A percentile compares a stretch with the other conserved stretches of the same genome.
phyloP scores from a whole-genome alignment of 2,329 filamentous ascomycete genomes.

The Sphaerulina populicola region DNA sequence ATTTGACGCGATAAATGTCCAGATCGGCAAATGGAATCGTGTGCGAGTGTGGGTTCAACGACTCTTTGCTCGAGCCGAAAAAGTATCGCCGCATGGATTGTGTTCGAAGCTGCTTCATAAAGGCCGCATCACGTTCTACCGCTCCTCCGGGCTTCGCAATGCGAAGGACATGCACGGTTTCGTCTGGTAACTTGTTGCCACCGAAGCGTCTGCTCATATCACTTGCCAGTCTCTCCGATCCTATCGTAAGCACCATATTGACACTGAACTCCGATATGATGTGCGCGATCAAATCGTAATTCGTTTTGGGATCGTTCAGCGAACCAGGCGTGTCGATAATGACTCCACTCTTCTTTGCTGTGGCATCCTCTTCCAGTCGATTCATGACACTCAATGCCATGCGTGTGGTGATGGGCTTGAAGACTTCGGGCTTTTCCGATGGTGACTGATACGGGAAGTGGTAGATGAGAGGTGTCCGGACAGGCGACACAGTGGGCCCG shows the following conservation, averaged over 20 bases:
- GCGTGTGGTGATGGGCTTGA: conserved; percentile 63
- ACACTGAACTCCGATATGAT: conserved; percentile 61
- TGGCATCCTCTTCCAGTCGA: conserved; percentile 65
- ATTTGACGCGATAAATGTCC: conserved; percentile 49
- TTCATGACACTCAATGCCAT: conserved; percentile 71
- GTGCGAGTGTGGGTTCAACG: conserved; percentile 79
- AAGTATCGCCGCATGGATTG: conserved; percentile 85
- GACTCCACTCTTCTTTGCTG: conserved; percentile 64
- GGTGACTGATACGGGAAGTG: conserved; percentile 70
- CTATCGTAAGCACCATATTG: conserved; percentile 73
- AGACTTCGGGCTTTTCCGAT: conserved; percentile 62
- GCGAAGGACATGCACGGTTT: conserved; percentile 65
- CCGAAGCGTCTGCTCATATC: conserved; percentile 64
- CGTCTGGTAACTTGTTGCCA: conserved; percentile 44
- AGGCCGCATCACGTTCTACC: conserved; percentile 63
- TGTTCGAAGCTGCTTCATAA: conserved; percentile 65
- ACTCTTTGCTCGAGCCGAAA: conserved; percentile 65
- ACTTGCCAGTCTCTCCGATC: conserved; percentile 65
- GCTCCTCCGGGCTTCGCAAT: conserved; percentile 81
- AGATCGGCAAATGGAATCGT: conserved; percentile 69
- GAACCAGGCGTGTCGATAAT: conserved; percentile 76
- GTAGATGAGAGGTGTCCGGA: conserved; percentile 87
- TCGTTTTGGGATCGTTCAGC: conserved; percentile 55
- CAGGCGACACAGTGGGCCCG: conserved; percentile 76
- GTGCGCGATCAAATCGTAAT: conserved; percentile 71